Conservation (phyloP, 768 basidiomycete genomes). For the Mycena crocata region DNA sequence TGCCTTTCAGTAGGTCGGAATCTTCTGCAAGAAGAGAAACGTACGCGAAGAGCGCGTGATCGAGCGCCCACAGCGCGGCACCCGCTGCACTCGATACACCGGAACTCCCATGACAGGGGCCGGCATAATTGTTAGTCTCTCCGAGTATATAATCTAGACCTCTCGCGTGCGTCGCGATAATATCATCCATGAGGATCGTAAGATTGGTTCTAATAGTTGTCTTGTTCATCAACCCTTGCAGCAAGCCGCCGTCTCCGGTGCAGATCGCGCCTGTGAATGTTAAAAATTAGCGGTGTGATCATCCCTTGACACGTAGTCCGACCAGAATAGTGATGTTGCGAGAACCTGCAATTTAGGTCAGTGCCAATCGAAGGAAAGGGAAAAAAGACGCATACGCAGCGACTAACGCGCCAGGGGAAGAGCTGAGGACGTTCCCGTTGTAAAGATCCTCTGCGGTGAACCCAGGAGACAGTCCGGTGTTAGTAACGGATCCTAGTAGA, state of each 20-base stretch:
- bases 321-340: too few relatives aligned
- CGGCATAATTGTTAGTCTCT: constrained; percentile 65
- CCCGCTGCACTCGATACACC: constrained; percentile 77
- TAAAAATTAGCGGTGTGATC: too few relatives aligned
- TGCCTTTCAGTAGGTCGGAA: constrained; percentile 4
- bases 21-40: not conserved
- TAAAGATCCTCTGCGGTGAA: too few relatives aligned
- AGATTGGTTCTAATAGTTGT: constrained; percentile 67
- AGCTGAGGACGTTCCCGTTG: too few relatives aligned
- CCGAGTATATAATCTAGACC: constrained; percentile 73
- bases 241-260: constrained; percentile 59
- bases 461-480: too few relatives aligned
- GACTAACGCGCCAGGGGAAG: too few relatives aligned
- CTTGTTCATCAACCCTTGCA: constrained; percentile 78
- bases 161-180: constrained; percentile 56
- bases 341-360: too few relatives aligned
- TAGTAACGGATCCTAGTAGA: too few relatives aligned
- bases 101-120: constrained; percentile 52
- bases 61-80: constrained; percentile 74
- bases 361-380: too few relatives aligned
- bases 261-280: constrained; percentile 70
- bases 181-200: constrained; percentile 62
- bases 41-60: constrained; percentile 69
- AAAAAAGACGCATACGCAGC: too few relatives aligned
- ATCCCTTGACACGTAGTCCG: too few relatives aligned